Evolutionary conservation across 805 yeast species (phyloP).

Genomic region (Danielia reshetovae): DNA sequence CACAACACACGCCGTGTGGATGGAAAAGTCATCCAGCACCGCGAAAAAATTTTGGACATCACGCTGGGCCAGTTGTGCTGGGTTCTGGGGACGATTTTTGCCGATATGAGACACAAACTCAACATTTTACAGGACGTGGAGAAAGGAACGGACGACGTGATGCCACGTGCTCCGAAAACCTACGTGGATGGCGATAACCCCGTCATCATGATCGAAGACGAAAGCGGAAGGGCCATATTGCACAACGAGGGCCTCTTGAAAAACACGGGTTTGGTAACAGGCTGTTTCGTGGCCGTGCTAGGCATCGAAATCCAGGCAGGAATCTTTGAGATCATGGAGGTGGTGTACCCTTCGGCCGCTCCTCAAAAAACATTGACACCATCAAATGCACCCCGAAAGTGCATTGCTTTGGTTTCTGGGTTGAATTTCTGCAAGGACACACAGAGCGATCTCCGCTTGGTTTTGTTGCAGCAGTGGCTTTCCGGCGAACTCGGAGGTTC

Average conservation of each 20-base stretch:
- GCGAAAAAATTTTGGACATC: conserved; percentile 55
- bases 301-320: conserved; percentile 88
- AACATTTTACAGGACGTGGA: conserved; percentile 81
- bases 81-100: conserved; percentile 83
- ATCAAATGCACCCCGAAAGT: conserved; percentile 8
- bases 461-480: conserved; percentile 64
- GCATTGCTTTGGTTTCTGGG: conserved; percentile 74
- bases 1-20: conserved; percentile 33
- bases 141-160: conserved; percentile 48
- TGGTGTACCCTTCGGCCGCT: conserved; percentile 64
- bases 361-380: conserved; percentile 38
- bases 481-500: conserved; percentile 60
- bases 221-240: conserved; percentile 78
- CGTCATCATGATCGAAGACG: conserved; percentile 75
- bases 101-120: conserved; percentile 82
- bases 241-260: conserved; percentile 57
- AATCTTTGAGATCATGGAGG: conserved; percentile 76
- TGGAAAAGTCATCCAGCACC: conserved; percentile 28
- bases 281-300: conserved; percentile 78
- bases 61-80: conserved; percentile 60
- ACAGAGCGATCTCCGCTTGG: conserved; percentile 43
- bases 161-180: conserved; percentile 37
- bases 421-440: conserved; percentile 49
- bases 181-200: conserved; percentile 44
- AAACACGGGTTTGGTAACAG: conserved; percentile 70